Conservation (phyloP, 306 rosid species). For the Cucurbita moschata region DNA sequence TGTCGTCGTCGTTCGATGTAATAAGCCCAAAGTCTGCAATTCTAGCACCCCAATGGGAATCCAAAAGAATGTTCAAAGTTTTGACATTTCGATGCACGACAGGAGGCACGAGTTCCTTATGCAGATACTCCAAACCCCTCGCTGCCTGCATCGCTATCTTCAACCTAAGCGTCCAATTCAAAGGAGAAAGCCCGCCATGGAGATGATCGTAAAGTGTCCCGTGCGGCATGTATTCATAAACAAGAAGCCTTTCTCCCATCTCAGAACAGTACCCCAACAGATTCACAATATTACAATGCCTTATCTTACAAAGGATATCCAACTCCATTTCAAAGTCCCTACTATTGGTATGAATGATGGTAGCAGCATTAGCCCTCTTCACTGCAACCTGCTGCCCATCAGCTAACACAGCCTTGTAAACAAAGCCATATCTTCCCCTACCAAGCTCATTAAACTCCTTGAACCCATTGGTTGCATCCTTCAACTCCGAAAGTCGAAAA, state of each 20-base stretch:
- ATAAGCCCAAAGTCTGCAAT: constrained; percentile 69
- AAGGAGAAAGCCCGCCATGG: constrained; percentile 84
- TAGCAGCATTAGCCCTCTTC: constrained; percentile 86
- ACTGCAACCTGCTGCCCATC: constrained; percentile 82
- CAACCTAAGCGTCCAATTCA: constrained; percentile 58
- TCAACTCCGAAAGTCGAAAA: constrained; percentile 76
- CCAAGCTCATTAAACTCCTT: constrained; percentile 95
- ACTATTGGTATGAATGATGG: constrained; percentile 71
- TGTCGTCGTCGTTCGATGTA: constrained; percentile 39
- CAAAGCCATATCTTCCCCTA: constrained; percentile 87
- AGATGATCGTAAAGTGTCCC: constrained; percentile 85
- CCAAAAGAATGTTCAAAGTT: constrained; percentile 70
- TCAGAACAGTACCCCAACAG: constrained; percentile 81
- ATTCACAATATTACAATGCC: constrained; percentile 67
- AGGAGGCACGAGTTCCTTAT: constrained; percentile 61
- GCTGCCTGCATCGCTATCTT: constrained; percentile 71
- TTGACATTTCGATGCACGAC: constrained; percentile 60
- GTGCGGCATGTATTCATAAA: constrained; percentile 81
- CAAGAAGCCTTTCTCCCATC: constrained; percentile 93
- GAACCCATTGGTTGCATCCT: constrained; percentile 93
- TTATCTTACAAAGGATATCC: constrained; percentile 66
- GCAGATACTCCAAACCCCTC: constrained; percentile 74
- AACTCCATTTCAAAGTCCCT: constrained; percentile 81
- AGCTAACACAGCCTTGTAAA: constrained; percentile 61
- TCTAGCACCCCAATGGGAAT: constrained; percentile 69